Evolutionary conservation across 805 yeast genomes (phyloP).

Genomic region (Candida adriatica): DNA sequence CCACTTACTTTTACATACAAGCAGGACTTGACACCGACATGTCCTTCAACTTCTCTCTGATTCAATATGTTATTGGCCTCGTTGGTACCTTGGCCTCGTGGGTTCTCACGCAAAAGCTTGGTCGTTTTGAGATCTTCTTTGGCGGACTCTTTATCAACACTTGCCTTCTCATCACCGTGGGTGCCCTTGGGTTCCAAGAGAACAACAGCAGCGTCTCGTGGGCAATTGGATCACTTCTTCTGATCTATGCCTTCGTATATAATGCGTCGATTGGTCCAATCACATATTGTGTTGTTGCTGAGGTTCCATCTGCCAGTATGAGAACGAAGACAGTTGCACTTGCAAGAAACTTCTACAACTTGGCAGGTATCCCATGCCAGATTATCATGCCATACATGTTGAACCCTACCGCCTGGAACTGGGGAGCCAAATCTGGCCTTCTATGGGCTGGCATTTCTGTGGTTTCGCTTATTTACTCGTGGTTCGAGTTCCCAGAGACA

Average conservation of each 20-base stretch:
- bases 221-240: slow-evolving; percentile 26
- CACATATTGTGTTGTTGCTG: slow-evolving; percentile 32
- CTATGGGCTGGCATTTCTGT: slow-evolving; percentile 35
- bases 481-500: slow-evolving; percentile 52
- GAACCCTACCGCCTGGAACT: slow-evolving; percentile 36
- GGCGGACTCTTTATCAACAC: slow-evolving; percentile 19
- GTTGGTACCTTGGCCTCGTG: slow-evolving; percentile 28
- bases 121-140: slow-evolving; percentile 24
- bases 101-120: slow-evolving; percentile 26
- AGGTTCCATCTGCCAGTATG: slow-evolving; percentile 32
- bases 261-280: slow-evolving; percentile 35
- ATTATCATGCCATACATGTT: slow-evolving; percentile 40
- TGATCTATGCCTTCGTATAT: slow-evolving; percentile 28
- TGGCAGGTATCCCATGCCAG: slow-evolving; percentile 28
- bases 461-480: slow-evolving; percentile 32
- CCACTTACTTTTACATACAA: slow-evolving; percentile 42
- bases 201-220: slow-evolving; percentile 15
- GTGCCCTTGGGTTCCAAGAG: slow-evolving; percentile 21
- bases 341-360: slow-evolving; percentile 26
- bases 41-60: slow-evolving; percentile 34
- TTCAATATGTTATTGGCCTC: slow-evolving; percentile 29
- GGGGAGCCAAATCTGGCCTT: slow-evolving; percentile 38
- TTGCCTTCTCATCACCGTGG: slow-evolving; percentile 19
- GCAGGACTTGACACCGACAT: slow-evolving; percentile 39
- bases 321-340: slow-evolving; percentile 36